phyloP scores from a whole-genome alignment of 371 early-diverging fungal genomes.

The Apophysomyces elegans region DNA sequence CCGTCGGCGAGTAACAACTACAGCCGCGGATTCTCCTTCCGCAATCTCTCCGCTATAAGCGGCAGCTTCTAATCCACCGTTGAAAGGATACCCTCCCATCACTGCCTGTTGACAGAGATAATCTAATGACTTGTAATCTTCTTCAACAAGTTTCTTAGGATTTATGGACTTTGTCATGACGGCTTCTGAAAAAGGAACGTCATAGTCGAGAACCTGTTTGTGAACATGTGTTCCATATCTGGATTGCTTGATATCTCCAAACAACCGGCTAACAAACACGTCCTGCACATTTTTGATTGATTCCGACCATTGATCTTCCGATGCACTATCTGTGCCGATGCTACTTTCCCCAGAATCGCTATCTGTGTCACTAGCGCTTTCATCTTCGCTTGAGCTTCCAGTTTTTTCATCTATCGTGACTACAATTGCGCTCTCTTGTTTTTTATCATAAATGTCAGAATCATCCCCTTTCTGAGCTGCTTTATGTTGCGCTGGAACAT shows the following conservation, averaged over 20 bases:
- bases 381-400: slow-evolving; percentile 14
- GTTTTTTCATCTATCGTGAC: neutral
- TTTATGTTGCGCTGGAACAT: slow-evolving; percentile 31
- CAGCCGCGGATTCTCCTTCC: slow-evolving; percentile 54
- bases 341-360: slow-evolving; percentile 10
- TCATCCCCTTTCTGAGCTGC: slow-evolving; percentile 9
- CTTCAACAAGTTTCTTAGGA: slow-evolving; percentile 18
- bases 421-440: slow-evolving; percentile 9
- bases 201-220: slow-evolving; percentile 16
- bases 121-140: slow-evolving; percentile 29
- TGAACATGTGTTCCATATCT: slow-evolving; percentile 14
- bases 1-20: slow-evolving; percentile 51
- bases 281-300: slow-evolving; percentile 42
- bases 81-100: slow-evolving; percentile 59
- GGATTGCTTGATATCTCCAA: slow-evolving; percentile 16
- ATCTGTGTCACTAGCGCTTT: slow-evolving; percentile 16
- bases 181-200: slow-evolving; percentile 18
- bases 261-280: slow-evolving; percentile 33
- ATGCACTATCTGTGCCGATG: slow-evolving; percentile 8
- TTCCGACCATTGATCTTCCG: slow-evolving; percentile 8
- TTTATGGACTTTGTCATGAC: slow-evolving; percentile 13
- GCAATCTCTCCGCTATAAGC: slow-evolving; percentile 53
- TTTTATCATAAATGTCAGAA: neutral
- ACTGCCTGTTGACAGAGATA: slow-evolving; percentile 55
- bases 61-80: slow-evolving; percentile 46